Conservation (phyloP, 768 basidiomycete genomes). For the Tremella fuciformis region DNA sequence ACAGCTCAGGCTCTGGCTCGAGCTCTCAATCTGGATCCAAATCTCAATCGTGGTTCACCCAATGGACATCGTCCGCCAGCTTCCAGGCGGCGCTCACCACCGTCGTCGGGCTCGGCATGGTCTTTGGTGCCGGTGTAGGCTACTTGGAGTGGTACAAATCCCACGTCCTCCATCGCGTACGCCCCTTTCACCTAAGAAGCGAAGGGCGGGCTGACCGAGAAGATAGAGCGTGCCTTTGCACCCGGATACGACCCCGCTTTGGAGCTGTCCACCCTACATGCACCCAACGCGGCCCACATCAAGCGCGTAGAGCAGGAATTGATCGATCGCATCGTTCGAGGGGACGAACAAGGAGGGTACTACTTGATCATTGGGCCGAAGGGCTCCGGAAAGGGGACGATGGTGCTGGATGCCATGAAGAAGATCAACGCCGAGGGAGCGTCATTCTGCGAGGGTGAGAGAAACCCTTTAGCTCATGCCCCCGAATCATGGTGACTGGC, state of each 20-base stretch:
- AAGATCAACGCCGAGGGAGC: conserved; percentile 65
- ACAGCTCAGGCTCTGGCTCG: conserved; percentile 21
- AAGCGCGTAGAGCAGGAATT: conserved; percentile 69
- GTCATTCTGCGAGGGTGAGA: conserved; percentile 59
- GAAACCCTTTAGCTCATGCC: conserved; percentile 3
- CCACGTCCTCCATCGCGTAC: conserved; percentile 74
- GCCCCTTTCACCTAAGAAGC: conserved; percentile 5
- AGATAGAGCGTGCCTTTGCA: conserved; percentile 76
- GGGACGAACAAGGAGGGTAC: conserved; percentile 68
- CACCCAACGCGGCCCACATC: conserved; percentile 57
- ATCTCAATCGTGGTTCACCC: conserved; percentile 16
- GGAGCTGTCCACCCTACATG: conserved; percentile 37
- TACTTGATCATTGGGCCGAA: conserved; percentile 75
- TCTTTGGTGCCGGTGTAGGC: conserved; percentile 57
- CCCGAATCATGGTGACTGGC: conserved; percentile 28
- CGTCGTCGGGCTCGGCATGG: conserved; percentile 45
- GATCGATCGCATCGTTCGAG: conserved; percentile 75
- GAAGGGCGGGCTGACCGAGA: conserved; percentile 5
- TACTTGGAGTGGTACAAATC: conserved; percentile 79
- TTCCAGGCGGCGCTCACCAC: conserved; percentile 50
- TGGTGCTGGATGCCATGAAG: conserved; percentile 79
- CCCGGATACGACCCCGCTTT: conserved; percentile 61
- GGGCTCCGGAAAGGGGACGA: conserved; percentile 79
- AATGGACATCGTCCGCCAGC: conserved; percentile 37
- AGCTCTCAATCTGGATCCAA: conserved; percentile 5